These are phyloP conservation scores for Tarenaya hassleriana DNA, from an alignment of 345 rosid species.

Conservation along the genomic window DNA sequence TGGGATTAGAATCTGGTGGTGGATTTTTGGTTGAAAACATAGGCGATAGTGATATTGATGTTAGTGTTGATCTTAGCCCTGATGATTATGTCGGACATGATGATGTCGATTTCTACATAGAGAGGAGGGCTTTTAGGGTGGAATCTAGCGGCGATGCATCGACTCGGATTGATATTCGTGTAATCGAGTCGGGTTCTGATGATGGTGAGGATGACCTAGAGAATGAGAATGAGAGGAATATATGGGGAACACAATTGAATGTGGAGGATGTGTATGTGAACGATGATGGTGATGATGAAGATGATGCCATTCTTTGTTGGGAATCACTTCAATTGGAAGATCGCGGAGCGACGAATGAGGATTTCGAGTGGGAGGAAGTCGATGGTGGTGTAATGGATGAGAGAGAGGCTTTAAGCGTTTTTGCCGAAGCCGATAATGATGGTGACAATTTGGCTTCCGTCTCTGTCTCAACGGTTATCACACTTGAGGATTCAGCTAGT, in stretches of 20 bases:
- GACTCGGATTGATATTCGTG: conserved; percentile 17
- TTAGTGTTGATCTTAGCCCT: conserved; percentile 6
- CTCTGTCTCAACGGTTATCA: conserved; percentile 43
- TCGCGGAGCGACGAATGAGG: conserved; percentile 51
- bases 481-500: conserved; percentile 41
- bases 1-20: conserved; percentile 44
- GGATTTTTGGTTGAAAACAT: conserved; percentile 29
- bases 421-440: conserved; percentile 44
- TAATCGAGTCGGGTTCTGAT: conserved; percentile 37
- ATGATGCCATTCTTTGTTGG: conserved; percentile 56
- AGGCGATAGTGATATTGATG: conserved; percentile 26
- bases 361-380: conserved; percentile 95
- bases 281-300: conserved; percentile 29
- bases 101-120: conserved; percentile 44
- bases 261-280: conserved; percentile 44
- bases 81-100: conserved; percentile 24
- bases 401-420: conserved; percentile 56
- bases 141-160: conserved; percentile 33
- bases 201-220: conserved; percentile 35
- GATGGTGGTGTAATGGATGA: conserved; percentile 56
- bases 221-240: conserved; percentile 27
- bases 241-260: conserved; percentile 26
- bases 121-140: conserved; percentile 38
- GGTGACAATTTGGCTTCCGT: conserved; percentile 44
- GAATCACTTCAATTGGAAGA: conserved; percentile 69